Evolutionary conservation across 176 grass and related monocot genomes (phyloP).

Genomic region (Poa pratensis): DNA sequence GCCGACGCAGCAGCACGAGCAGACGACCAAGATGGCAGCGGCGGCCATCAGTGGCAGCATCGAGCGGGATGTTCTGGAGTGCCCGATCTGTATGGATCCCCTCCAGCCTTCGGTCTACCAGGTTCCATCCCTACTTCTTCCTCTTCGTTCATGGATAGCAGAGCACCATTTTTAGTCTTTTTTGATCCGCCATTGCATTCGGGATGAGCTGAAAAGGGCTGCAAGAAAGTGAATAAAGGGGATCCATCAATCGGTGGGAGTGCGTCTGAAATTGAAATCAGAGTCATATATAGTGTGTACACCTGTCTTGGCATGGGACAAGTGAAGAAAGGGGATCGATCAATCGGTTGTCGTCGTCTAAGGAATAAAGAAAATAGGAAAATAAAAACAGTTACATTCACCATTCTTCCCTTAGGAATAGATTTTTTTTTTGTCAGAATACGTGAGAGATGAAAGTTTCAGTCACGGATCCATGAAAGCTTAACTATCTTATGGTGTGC

Average conservation of each 20-base stretch:
- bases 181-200: not conserved
- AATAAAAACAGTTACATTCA: too few species aligned
- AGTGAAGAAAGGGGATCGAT: too few species aligned
- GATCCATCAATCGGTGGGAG: too few species aligned
- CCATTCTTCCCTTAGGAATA: too few species aligned
- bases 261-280: too few species aligned
- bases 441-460: not conserved
- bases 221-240: too few species aligned
- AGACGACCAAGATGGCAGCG: not conserved
- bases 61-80: constrained; percentile 50
- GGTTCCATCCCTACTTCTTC: not conserved
- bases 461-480: not conserved
- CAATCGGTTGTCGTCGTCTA: too few species aligned
- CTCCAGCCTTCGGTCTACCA: constrained; percentile 28
- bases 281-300: too few species aligned
- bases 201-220: too few species aligned
- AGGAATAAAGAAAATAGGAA: too few species aligned
- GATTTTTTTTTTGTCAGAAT: not conserved
- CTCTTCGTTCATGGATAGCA: not conserved
- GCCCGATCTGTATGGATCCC: constrained; percentile 49
- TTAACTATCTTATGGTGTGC: too few species aligned
- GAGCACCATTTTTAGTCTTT: not conserved
- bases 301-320: too few species aligned
- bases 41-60: constrained; percentile 5
- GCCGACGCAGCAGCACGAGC: not conserved